A percentile compares a stretch with the other conserved stretches of the same genome.
Conservation (phyloP, 768 basidiomycete genomes). For the Boletus rubroflammeus region DNA sequence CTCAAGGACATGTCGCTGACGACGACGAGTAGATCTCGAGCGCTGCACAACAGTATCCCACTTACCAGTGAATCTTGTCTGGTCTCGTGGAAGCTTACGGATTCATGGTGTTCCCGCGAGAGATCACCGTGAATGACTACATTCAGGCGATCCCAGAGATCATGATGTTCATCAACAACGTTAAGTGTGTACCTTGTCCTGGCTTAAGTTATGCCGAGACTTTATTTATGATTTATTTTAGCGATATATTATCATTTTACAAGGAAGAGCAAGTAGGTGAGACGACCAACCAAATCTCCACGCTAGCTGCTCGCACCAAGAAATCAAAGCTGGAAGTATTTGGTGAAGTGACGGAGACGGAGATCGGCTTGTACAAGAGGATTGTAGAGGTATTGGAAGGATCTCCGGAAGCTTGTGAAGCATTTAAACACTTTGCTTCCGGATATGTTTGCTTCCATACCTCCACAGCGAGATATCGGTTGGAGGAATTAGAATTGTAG, state of each 20-base stretch:
- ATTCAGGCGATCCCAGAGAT: conserved; percentile 33
- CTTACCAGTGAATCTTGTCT: conserved; percentile 27
- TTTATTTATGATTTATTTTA: conserved; percentile 9
- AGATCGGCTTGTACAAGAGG: conserved; percentile 21
- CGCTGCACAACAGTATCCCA: conserved; percentile 25
- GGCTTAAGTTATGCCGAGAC: no score
- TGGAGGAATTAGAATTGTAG: conserved; percentile 19
- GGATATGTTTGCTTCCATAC: conserved; percentile 31
- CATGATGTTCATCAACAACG: conserved; percentile 29
- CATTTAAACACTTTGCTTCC: conserved; percentile 11
- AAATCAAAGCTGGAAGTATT: conserved; percentile 29
- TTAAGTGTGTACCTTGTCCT: conserved; percentile 31
- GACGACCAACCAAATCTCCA: conserved; percentile 31
- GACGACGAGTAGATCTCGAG: conserved; percentile 10
- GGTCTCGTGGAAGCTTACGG: conserved; percentile 35
- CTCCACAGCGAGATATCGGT: conserved; percentile 21
- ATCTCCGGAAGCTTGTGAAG: conserved; percentile 16
- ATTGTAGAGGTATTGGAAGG: conserved; percentile 24
- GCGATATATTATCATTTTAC: conserved; percentile 40
- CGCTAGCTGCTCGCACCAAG: conserved; percentile 23
- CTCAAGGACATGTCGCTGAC: background rate
- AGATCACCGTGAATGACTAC: conserved; percentile 32
- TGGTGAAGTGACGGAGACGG: conserved; percentile 1
- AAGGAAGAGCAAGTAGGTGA: conserved; percentile 39
- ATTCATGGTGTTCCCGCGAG: conserved; percentile 34